Evolutionary conservation across 1,284 basidiomycete species (phyloP), one percentile per base, ranked within the genome.

Genomic region (Hemileia vastatrix): DNA sequence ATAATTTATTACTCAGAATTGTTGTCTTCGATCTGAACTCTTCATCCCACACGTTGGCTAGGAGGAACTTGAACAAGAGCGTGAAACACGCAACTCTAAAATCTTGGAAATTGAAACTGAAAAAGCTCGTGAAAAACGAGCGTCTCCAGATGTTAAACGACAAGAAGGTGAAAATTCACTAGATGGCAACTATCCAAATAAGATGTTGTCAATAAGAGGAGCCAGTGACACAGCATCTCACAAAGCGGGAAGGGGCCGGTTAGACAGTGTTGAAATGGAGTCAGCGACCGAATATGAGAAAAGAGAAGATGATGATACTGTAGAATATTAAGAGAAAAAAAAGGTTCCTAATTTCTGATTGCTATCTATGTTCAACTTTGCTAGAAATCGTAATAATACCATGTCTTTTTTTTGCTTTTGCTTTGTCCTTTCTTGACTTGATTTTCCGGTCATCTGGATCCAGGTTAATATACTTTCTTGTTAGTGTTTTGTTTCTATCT

Each of bases 271-370:
- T 19, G 60, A 62, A n/a, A n/a, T n/a, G n/a, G n/a, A n/a, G n/a
- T n/a, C n/a, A 24, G 47, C 47, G 6, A 31, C 49, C 27, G 44
- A 23, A 3, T 55, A 50, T 33, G 32, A 54, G 18, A n/a, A 43
- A 36, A 53, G 45, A 18, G 50, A 53, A 31, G 60, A 62, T 44
- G 60, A 62, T 31, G 53, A 54, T 23, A 53, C 53, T 13, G 60
- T 62, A 13, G 60, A 62, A 55, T 55, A 62, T 43, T 54, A 32
- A 53, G 15, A n/a, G n/a, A n/a, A n/a, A n/a, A n/a, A n/a, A n/a
- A n/a, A n/a, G n/a, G n/a, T n/a, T n/a, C n/a, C n/a, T n/a, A n/a
- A n/a, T n/a, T n/a, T n/a, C n/a, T n/a, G n/a, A n/a, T n/a, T n/a
- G n/a, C n/a, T n/a, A n/a, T n/a, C n/a, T n/a, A n/a, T n/a, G n/a